Percentiles rank a stretch among this genome's conserved stretches.
These are phyloP conservation scores for Paramecium tetraurelia DNA, from an alignment of 73 alveolate genomes.

Conservation along the genomic window DNA sequence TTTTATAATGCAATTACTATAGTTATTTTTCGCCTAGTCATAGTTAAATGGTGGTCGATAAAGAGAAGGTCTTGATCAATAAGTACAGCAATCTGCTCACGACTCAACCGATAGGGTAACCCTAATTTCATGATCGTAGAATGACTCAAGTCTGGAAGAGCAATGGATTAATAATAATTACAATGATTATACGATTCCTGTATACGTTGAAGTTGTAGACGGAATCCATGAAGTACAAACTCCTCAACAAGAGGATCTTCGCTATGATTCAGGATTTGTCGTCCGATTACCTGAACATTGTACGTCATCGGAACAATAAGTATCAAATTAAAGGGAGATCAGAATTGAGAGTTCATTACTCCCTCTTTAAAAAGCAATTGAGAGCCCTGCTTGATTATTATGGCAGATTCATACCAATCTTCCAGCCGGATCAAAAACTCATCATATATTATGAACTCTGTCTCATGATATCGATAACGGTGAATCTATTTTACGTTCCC, in stretches of 20 bases:
- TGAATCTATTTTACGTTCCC: slow-evolving; percentile 19
- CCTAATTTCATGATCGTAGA: not conserved
- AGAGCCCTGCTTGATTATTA: not conserved
- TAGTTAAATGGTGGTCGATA: not conserved
- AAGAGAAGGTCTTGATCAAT: not conserved
- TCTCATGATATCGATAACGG: not conserved
- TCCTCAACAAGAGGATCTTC: not conserved
- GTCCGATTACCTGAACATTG: not conserved
- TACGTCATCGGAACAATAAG: not conserved
- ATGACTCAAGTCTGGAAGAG: not conserved
- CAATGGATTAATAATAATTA: not conserved
- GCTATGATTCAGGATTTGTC: not conserved
- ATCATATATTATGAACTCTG: not conserved
- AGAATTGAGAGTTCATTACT: not conserved
- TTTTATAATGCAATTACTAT: not conserved
- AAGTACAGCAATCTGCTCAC: not conserved
- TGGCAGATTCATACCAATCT: not conserved
- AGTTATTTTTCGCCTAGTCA: slow-evolving; percentile 15
- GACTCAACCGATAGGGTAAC: not conserved
- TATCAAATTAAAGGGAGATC: slow-evolving; percentile 1
- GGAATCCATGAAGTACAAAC: not conserved
- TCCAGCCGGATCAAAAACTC: not conserved
- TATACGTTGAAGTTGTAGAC: not conserved
- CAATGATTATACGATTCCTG: not conserved
- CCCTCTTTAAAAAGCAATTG: not conserved